Evolutionary conservation across 1,284 basidiomycete species (phyloP), one percentile per base, ranked within the genome.

Genomic region (Ustilago trichophora): DNA sequence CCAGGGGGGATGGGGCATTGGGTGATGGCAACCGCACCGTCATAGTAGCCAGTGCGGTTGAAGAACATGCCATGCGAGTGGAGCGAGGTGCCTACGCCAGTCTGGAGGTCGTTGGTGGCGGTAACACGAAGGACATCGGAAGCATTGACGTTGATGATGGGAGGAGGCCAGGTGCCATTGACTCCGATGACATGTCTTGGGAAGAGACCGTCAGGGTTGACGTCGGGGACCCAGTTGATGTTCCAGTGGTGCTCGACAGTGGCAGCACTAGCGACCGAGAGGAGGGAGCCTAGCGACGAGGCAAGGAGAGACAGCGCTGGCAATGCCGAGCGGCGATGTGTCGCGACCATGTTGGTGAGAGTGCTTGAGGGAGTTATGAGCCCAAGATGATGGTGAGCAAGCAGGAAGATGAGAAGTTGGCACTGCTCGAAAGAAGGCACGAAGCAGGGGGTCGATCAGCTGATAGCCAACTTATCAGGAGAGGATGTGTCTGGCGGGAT

Each of bases 241-340:
- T 91, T 88, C 90, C 90, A 93, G 68, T 80, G 64, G 40, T 70
- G 66, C 31, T 74, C 60, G 32, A 78, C 72, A 25, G 66, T 57
- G 18, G 72, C 76, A 15, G 76, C 75, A 21, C 19, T 48, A 5
- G 62, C 68, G 18, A 36, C 7, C 12, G 51, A 36, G 26, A 56
- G 31, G 25, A 68, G 48, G 13, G 56, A 55, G 37, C 27, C 46
- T 21, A 46, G 52, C 21, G 48, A 47, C 15, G 34, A 53, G 25
- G 50, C 46, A 24, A 58, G 56, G 29, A 66, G 33, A 10, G 40
- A 50, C 35, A 66, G 24, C n/a, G 60, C 53, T 21, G 60, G 31
- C 49, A 57, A 19, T 11, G 43, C 47, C 21, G 31, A 34, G 15
- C 45, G 29, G 11, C 32, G 42, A 26, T 32, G 37, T 29, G 51